Percentiles rank a stretch among this genome's conserved stretches.
phyloP scores from a whole-genome alignment of 1,284 basidiomycete species.

The Sporisorium sorghi region DNA sequence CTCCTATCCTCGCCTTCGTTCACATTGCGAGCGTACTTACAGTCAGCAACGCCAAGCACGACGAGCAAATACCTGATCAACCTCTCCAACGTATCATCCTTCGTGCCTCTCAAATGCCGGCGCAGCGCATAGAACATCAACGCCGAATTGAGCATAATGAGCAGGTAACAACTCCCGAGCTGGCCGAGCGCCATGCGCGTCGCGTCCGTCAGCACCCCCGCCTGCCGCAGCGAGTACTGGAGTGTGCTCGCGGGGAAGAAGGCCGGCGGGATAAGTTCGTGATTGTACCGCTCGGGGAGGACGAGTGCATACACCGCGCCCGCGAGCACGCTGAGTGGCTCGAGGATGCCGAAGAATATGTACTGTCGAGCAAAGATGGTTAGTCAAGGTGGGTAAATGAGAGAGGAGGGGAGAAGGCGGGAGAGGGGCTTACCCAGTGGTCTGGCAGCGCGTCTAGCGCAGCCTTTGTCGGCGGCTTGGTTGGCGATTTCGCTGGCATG shows the following conservation, averaged over 20 bases:
- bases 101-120: slow-evolving; percentile 20
- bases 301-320: slow-evolving; percentile 49
- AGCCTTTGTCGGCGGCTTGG: not conserved
- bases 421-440: slow-evolving; percentile 39
- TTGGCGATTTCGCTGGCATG: slow-evolving; percentile 4
- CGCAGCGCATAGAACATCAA: slow-evolving; percentile 53
- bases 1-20: not conserved
- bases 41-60: slow-evolving; percentile 58
- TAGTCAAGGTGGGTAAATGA: not conserved
- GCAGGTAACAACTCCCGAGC: slow-evolving; percentile 57
- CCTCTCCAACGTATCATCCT: slow-evolving; percentile 33
- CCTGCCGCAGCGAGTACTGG: slow-evolving; percentile 25
- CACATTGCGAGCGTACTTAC: slow-evolving; percentile 24
- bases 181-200: slow-evolving; percentile 56
- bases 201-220: slow-evolving; percentile 26
- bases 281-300: slow-evolving; percentile 56
- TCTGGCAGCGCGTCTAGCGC: slow-evolving; percentile 32
- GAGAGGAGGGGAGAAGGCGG: not conserved
- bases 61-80: slow-evolving; percentile 49
- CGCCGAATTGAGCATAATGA: slow-evolving; percentile 60
- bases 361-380: slow-evolving; percentile 25
- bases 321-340: slow-evolving; percentile 55
- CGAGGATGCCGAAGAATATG: slow-evolving; percentile 60
- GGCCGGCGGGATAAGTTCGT: slow-evolving; percentile 50
- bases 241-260: slow-evolving; percentile 33